Evolutionary conservation across 2,329 filamentous ascomycete species (phyloP).

Genomic region (Calonectria honghensis): DNA sequence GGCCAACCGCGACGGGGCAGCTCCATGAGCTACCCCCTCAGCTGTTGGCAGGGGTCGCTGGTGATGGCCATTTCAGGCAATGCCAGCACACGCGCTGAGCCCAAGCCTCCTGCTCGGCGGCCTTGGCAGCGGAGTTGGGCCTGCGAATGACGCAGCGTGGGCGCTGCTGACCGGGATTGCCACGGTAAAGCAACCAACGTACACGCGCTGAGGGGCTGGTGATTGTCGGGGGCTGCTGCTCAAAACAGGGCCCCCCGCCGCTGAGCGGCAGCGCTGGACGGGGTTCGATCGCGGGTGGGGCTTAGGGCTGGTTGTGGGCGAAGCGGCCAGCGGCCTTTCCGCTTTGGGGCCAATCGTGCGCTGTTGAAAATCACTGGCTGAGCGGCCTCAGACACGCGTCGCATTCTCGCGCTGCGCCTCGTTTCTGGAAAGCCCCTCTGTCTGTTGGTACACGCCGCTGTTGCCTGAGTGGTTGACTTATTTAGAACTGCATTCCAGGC

Average conservation of each 20-base stretch:
- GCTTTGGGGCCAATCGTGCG: not conserved
- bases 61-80: not conserved
- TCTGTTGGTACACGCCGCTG: not conserved
- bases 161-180: slow-evolving; percentile 1
- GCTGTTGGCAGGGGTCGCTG: not conserved
- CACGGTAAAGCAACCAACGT: not conserved
- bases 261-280: not conserved
- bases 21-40: not conserved
- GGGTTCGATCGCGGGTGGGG: not conserved
- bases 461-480: not conserved
- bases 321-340: slow-evolving; percentile 6
- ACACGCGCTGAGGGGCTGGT: not conserved
- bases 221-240: not conserved
- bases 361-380: not conserved
- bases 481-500: not conserved
- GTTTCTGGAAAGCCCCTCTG: not conserved
- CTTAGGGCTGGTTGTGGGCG: slow-evolving; percentile 20
- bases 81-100: not conserved
- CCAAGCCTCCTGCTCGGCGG: not conserved
- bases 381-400: slow-evolving; percentile 8
- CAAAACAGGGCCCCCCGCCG: slow-evolving; percentile 1
- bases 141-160: not conserved
- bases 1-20: not conserved
- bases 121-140: slow-evolving; percentile 5
- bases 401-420: not conserved